A percentile compares a stretch with the other conserved stretches of the same genome.
These are phyloP conservation scores for Diutina ranongensis DNA, from an alignment of 1,139 yeast genomes.

Conservation along the genomic window DNA sequence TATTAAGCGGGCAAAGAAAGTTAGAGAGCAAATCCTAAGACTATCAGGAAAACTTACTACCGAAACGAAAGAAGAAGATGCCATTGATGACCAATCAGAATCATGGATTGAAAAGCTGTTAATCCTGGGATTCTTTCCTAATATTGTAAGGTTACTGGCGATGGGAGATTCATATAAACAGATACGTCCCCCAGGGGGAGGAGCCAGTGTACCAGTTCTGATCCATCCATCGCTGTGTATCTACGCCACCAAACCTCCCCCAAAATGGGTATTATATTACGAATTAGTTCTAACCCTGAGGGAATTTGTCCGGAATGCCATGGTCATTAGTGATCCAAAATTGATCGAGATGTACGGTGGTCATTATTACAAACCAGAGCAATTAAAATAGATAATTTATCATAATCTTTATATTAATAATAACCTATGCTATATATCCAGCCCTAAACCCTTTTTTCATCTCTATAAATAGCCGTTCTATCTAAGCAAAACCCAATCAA, in stretches of 20 bases:
- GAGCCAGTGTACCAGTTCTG: slow-evolving; percentile 30
- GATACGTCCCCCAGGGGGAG: slow-evolving; percentile 5
- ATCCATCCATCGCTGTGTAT: slow-evolving; percentile 79
- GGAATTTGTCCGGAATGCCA: slow-evolving; percentile 83
- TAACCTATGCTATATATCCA: slow-evolving; percentile 3
- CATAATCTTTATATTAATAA: background rate
- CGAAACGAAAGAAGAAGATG: background rate
- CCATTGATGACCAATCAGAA: slow-evolving; percentile 9
- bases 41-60: slow-evolving; percentile 55
- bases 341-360: slow-evolving; percentile 60
- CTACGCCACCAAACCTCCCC: slow-evolving; percentile 52
- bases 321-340: slow-evolving; percentile 48
- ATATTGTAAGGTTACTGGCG: slow-evolving; percentile 58
- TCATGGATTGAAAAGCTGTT: slow-evolving; percentile 28
- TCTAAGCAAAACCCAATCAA: slow-evolving; percentile 4
- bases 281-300: slow-evolving; percentile 79
- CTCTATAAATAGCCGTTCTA: slow-evolving; percentile 5
- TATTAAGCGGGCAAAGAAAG: slow-evolving; percentile 56
- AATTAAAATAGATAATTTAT: background rate
- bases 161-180: slow-evolving; percentile 69
- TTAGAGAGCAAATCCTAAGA: slow-evolving; percentile 56
- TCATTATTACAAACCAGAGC: slow-evolving; percentile 27
- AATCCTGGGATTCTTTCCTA: slow-evolving; percentile 74
- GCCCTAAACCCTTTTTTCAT: slow-evolving; percentile 5
- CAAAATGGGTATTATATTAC: slow-evolving; percentile 63